A percentile compares a stretch with the other conserved stretches of the same genome.
Conservation (phyloP, 2,329 filamentous ascomycete genomes). For the Arthroderma uncinatum region DNA sequence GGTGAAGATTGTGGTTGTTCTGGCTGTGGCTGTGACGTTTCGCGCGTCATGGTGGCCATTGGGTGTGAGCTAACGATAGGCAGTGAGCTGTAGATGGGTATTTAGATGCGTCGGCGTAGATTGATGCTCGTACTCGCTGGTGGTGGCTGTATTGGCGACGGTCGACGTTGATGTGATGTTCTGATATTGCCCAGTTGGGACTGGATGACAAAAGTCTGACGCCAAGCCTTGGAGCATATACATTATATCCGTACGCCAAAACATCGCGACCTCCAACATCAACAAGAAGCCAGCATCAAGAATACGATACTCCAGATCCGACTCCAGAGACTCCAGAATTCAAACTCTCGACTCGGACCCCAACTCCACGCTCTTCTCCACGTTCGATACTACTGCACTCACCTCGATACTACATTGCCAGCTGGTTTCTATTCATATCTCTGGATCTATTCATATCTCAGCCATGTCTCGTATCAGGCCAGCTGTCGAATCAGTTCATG, state of each 20-base stretch:
- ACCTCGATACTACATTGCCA: not conserved
- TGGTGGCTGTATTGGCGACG: too few species aligned
- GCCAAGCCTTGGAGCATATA: not conserved
- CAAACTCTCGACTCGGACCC: too few species aligned
- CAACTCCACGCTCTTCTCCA: too few species aligned
- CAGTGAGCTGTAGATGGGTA: not conserved
- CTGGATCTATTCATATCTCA: conserved; percentile 2
- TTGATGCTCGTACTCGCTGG: not conserved
- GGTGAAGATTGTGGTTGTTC: not conserved
- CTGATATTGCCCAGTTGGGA: not conserved
- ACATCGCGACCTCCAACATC: not conserved
- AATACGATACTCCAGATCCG: too few species aligned
- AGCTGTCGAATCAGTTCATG: not conserved
- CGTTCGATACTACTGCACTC: not conserved
- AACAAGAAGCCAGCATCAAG: not conserved
- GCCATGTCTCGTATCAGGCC: not conserved
- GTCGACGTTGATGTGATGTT: not conserved
- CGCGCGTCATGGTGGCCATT: not conserved
- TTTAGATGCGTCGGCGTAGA: too few species aligned
- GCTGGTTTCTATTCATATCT: not conserved
- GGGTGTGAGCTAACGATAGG: not conserved
- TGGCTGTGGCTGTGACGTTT: not conserved
- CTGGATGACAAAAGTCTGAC: not conserved
- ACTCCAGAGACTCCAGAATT: too few species aligned
- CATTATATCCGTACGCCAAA: not conserved